Evolutionary conservation across 73 alveolate genomes (phyloP), one percentile per base, ranked within the genome.

Genomic region (Paramecium primaurelia): DNA sequence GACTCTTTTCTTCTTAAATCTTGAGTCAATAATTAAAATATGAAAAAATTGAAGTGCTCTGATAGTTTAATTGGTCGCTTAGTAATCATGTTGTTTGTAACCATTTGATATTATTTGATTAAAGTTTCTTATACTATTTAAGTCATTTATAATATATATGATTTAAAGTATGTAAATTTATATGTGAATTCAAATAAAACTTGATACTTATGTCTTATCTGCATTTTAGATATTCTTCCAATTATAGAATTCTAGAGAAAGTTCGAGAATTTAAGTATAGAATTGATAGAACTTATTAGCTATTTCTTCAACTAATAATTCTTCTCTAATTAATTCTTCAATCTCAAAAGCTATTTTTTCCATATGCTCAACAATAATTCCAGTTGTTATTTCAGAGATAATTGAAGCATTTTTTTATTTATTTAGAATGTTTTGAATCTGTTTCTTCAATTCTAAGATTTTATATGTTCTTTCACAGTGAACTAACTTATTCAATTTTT

Each of bases 11-110:
- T 40, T 40, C 49, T 40, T 4, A 40, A 7, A 40, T 7, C 16
- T 7, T 18, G 1, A 16, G 32, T 6, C 4, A 89, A 59, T 64
- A 49, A 40, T 6, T 71, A 45, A 22, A 71, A 16, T 42, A 71
- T 36, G 34, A 58, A 26, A 73, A 12, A 89, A 34, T 71, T 44
- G 58, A 89, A 71, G 38, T 71, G 71, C 8, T 71, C 58, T 22
- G 77, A 73, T 69, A 86, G 92, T 59, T 71, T 89, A 18, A 77
- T 40, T 40, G 49, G 49, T 71, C 92, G 44, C 85, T 83, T 69
- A 12, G 71, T 71, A 45, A 69, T 88, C 71, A 69, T 14, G 2
- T 26, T 88, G 90, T 26, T 69, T 80, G 51, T 88, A 88, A 18
- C 92, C 92, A 44, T 71, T 68, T 45, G 92, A 89, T 47, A 73